phyloP scores from a whole-genome alignment of 2,329 filamentous ascomycete genomes.

The Didymella arachidicola region DNA sequence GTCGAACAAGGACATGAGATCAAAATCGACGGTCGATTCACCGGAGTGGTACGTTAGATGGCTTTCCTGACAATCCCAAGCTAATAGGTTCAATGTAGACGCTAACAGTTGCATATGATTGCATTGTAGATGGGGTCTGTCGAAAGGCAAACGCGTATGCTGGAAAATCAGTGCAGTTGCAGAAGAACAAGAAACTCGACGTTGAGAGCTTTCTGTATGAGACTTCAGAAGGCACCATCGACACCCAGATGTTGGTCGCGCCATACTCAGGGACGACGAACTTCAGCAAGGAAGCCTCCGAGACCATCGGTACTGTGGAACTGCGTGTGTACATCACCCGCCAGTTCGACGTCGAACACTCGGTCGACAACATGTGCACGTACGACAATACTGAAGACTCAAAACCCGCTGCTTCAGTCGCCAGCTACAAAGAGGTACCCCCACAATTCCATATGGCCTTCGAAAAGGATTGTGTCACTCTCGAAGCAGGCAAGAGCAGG shows the following conservation, averaged over 20 bases:
- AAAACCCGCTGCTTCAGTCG: not conserved
- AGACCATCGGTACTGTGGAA: slow-evolving; percentile 44
- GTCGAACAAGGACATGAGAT: slow-evolving; percentile 44
- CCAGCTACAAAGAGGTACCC: slow-evolving; percentile 26
- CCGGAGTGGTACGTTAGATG: slow-evolving; percentile 41
- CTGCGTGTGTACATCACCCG: slow-evolving; percentile 41
- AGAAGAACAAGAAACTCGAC: slow-evolving; percentile 37
- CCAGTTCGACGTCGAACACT: slow-evolving; percentile 27
- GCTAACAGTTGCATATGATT: slow-evolving; percentile 43
- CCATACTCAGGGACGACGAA: slow-evolving; percentile 67
- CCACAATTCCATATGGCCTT: slow-evolving; percentile 37
- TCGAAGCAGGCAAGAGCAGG: slow-evolving; percentile 20
- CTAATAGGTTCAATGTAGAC: slow-evolving; percentile 25
- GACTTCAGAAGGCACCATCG: slow-evolving; percentile 66
- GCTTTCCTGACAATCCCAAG: not conserved
- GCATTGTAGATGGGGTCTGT: slow-evolving; percentile 50
- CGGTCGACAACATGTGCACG: slow-evolving; percentile 16
- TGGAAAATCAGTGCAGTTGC: slow-evolving; percentile 19
- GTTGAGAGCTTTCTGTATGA: slow-evolving; percentile 30
- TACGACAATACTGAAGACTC: slow-evolving; percentile 19
- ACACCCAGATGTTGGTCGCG: slow-evolving; percentile 89
- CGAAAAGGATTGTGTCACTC: slow-evolving; percentile 24
- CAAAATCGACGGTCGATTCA: slow-evolving; percentile 42
- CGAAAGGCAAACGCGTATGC: slow-evolving; percentile 25
- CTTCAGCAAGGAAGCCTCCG: slow-evolving; percentile 17